Conservation (phyloP, 768 basidiomycete genomes). For the Pisolithus orientalis region DNA sequence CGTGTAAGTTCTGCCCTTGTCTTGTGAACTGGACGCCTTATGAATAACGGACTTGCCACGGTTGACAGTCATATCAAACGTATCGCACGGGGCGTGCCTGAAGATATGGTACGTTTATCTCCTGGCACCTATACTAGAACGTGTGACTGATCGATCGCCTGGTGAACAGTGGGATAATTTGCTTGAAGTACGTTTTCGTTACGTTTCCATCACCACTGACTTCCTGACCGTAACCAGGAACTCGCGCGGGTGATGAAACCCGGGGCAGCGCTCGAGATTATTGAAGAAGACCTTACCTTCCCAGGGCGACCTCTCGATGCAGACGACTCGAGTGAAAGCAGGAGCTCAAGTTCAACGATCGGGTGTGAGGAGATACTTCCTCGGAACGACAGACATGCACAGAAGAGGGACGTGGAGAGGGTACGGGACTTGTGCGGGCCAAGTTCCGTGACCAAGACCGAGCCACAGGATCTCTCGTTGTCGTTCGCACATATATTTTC, state of each 20-base stretch:
- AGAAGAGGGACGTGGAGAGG: background rate
- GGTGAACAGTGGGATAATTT: constrained; percentile 54
- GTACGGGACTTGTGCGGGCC: background rate
- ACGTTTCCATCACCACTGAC: too few species aligned
- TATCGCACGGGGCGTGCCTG: constrained; percentile 69
- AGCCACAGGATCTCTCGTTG: background rate
- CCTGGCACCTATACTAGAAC: background rate
- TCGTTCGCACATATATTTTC: background rate
- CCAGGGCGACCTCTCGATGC: constrained; percentile 39
- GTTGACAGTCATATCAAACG: constrained; percentile 56
- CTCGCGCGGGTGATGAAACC: constrained; percentile 67
- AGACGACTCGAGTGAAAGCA: background rate
- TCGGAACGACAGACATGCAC: background rate
- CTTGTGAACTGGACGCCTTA: background rate
- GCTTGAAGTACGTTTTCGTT: constrained; percentile 37
- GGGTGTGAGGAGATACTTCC: background rate
- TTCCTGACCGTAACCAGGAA: constrained; percentile 33
- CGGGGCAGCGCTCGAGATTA: constrained; percentile 68
- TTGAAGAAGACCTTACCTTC: constrained; percentile 73
- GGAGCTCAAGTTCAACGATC: background rate
- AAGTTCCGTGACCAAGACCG: background rate
- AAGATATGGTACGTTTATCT: constrained; percentile 49
- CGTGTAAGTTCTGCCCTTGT: constrained; percentile 43
- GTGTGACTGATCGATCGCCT: background rate
- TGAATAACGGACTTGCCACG: background rate